Evolutionary conservation across 2,329 filamentous ascomycete species (phyloP).

Genomic region (Tothia fuscella): DNA sequence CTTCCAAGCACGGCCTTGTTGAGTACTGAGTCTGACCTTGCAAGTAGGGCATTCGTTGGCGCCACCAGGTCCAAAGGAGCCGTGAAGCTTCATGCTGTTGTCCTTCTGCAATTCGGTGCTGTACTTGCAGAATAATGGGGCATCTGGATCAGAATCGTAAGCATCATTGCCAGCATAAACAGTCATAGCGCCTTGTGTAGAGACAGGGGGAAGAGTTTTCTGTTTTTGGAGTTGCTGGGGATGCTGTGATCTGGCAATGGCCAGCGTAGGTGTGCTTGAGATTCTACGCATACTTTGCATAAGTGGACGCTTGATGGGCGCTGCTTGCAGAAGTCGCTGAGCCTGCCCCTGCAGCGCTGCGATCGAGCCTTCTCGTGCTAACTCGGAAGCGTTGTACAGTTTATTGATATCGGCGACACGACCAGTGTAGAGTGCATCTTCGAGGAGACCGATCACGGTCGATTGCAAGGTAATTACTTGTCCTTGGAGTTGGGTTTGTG

Average conservation of each 20-base stretch:
- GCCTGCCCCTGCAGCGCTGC: conserved; percentile 26
- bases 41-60: conserved; percentile 22
- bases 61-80: conserved; percentile 22
- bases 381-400: conserved; percentile 28
- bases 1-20: conserved; percentile 26
- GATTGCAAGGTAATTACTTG: conserved; percentile 32
- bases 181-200: not conserved
- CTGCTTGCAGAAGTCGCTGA: conserved; percentile 18
- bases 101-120: conserved; percentile 23
- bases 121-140: conserved; percentile 22
- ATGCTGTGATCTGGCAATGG: not conserved
- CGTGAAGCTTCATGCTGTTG: conserved; percentile 20
- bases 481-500: conserved; percentile 30
- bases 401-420: conserved; percentile 28
- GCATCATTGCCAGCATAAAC: not conserved
- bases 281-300: conserved; percentile 4
- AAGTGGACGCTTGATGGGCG: conserved; percentile 2
- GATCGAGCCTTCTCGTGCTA: conserved; percentile 29
- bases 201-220: not conserved
- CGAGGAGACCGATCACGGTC: conserved; percentile 31
- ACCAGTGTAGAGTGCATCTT: conserved; percentile 30
- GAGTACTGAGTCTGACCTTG: conserved; percentile 18
- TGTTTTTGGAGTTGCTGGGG: not conserved
- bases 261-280: conserved; percentile 3
- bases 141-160: conserved; percentile 10